Evolutionary conservation across 441 rosid species (phyloP).

Genomic region (Populus hybrid): DNA sequence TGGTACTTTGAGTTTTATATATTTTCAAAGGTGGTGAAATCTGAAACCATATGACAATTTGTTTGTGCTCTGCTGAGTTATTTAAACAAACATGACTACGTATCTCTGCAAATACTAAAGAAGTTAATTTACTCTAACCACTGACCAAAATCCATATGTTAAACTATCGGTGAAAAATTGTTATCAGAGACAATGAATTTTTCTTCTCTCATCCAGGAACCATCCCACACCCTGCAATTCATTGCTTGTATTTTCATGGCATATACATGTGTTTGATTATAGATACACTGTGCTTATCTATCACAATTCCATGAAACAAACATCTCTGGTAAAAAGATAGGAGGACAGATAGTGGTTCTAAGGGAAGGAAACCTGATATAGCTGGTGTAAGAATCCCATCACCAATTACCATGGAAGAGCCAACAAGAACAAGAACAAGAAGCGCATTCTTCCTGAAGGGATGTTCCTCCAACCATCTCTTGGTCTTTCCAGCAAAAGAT

Average conservation of each 20-base stretch:
- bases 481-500: conserved; percentile 76
- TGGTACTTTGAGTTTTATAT: neutral
- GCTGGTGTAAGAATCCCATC: conserved; percentile 95
- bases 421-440: conserved; percentile 65
- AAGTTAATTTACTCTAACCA: neutral
- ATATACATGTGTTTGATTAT: neutral
- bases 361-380: conserved; percentile 54
- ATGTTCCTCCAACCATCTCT: conserved; percentile 63
- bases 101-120: neutral
- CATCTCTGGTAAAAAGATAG: neutral
- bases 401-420: conserved; percentile 85
- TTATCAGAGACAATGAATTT: no score
- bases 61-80: neutral
- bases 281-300: neutral
- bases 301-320: neutral
- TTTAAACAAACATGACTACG: neutral
- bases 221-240: no score
- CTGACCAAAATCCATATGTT: neutral
- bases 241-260: neutral
- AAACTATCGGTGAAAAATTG: neutral
- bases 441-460: conserved; percentile 58
- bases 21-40: neutral
- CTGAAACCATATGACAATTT: neutral
- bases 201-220: no score
- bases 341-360: neutral